Conservation (phyloP, 805 yeast species). For the Candida germanica region DNA sequence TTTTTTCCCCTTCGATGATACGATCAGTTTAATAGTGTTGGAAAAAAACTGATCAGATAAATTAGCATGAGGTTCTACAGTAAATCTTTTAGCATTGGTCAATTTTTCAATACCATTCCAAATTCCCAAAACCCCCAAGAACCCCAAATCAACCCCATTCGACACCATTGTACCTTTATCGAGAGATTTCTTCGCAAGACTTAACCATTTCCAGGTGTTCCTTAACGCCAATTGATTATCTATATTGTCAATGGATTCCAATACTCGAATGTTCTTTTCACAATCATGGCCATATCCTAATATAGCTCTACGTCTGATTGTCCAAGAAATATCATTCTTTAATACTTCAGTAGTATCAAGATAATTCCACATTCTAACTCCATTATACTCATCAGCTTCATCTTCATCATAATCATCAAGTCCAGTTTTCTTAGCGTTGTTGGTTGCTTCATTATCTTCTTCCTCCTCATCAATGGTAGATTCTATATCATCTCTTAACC, state of each 20-base stretch:
- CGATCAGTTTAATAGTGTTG: conserved; percentile 52
- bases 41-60: conserved; percentile 41
- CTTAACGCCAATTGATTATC: conserved; percentile 53
- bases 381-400: conserved; percentile 5
- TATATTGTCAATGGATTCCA: conserved; percentile 49
- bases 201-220: conserved; percentile 91
- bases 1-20: conserved; percentile 44
- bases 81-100: conserved; percentile 46
- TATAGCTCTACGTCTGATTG: conserved; percentile 68
- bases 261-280: conserved; percentile 55
- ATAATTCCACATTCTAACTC: conserved; percentile 18
- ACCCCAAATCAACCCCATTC: conserved; percentile 74
- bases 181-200: conserved; percentile 63
- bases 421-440: neutral
- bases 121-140: conserved; percentile 82
- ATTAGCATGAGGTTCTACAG: conserved; percentile 17
- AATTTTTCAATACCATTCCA: conserved; percentile 73
- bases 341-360: conserved; percentile 45
- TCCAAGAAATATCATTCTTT: conserved; percentile 68
- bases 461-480: conserved; percentile 5
- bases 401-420: conserved; percentile 29
- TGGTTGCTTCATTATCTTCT: conserved; percentile 4
- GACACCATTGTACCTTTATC: conserved; percentile 65
- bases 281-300: conserved; percentile 73
- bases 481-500: conserved; percentile 11